Evolutionary conservation across 1,139 yeast species (phyloP).

Genomic region (Taphrina betulina): DNA sequence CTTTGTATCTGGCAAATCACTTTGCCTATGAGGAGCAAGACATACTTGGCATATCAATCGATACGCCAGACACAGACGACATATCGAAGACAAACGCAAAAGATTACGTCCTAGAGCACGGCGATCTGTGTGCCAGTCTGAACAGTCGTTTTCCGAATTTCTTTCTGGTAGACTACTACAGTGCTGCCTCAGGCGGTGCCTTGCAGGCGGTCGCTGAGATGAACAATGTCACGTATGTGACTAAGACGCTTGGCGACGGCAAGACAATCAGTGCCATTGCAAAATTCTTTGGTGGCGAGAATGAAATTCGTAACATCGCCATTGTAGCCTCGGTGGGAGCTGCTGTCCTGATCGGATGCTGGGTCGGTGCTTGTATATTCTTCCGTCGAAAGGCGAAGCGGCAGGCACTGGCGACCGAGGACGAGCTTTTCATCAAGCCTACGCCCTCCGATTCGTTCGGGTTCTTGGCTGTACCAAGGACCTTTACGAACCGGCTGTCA

Average conservation of each 20-base stretch:
- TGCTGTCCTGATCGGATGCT: not conserved
- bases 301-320: constrained; percentile 28
- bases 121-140: constrained; percentile 2
- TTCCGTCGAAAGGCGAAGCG: constrained; percentile 8
- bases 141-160: constrained; percentile 22
- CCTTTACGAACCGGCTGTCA: not conserved
- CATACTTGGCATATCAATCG: constrained; percentile 20
- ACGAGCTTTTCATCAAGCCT: constrained; percentile 1
- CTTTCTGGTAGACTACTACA: constrained; percentile 26
- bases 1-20: constrained; percentile 28
- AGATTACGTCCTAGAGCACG: constrained; percentile 16
- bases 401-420: not conserved
- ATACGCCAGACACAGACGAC: constrained; percentile 25
- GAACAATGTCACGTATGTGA: constrained; percentile 12
- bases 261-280: constrained; percentile 6
- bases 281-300: constrained; percentile 21
- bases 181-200: constrained; percentile 19
- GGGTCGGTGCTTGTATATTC: constrained; percentile 23
- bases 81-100: constrained; percentile 5
- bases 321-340: constrained; percentile 23
- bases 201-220: constrained; percentile 21
- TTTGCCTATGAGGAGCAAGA: constrained; percentile 14
- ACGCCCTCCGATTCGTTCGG: not conserved
- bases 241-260: constrained; percentile 16
- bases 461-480: not conserved